phyloP scores from a whole-genome alignment of 2,329 filamentous ascomycete genomes.

The Alternaria longipes region DNA sequence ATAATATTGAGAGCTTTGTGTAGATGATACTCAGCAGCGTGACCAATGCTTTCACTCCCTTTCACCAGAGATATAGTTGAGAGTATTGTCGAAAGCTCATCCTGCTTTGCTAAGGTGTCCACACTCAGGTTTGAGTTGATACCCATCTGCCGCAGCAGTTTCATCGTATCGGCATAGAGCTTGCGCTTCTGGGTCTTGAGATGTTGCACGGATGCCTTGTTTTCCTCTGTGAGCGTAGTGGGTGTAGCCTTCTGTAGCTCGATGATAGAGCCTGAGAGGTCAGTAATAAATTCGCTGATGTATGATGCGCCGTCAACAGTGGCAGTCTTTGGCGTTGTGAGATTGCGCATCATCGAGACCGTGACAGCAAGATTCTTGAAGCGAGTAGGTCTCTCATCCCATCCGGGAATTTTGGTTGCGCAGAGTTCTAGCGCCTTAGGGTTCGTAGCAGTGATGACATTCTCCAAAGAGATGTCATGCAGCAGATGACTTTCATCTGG shows the following conservation, averaged over 20 bases:
- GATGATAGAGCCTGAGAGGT: conserved; percentile 72
- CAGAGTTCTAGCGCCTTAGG: conserved; percentile 32
- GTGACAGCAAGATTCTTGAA: conserved; percentile 76
- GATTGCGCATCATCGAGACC: conserved; percentile 75
- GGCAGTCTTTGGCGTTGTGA: conserved; percentile 63
- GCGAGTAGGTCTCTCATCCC: conserved; percentile 64
- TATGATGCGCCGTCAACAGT: conserved; percentile 66
- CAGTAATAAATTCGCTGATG: conserved; percentile 73
- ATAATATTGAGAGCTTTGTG: conserved; percentile 81
- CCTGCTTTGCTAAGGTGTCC: conserved; percentile 76
- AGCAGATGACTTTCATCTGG: conserved; percentile 35
- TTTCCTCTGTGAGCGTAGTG: conserved; percentile 81
- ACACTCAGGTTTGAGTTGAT: conserved; percentile 83
- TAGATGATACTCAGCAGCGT: conserved; percentile 73
- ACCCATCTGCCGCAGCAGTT: conserved; percentile 86
- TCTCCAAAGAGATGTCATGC: conserved; percentile 20
- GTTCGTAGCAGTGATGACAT: conserved; percentile 25
- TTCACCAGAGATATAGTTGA: conserved; percentile 57
- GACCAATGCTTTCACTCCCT: conserved; percentile 39
- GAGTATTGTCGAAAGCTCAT: conserved; percentile 74
- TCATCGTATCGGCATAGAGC: conserved; percentile 87
- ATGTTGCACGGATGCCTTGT: conserved; percentile 83
- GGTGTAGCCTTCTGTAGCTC: conserved; percentile 88
- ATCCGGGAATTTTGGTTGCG: conserved; percentile 35
- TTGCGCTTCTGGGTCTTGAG: conserved; percentile 91